These are phyloP conservation scores for Tulasnella sp. DNA, from an alignment of 768 basidiomycete species.

Conservation along the genomic window DNA sequence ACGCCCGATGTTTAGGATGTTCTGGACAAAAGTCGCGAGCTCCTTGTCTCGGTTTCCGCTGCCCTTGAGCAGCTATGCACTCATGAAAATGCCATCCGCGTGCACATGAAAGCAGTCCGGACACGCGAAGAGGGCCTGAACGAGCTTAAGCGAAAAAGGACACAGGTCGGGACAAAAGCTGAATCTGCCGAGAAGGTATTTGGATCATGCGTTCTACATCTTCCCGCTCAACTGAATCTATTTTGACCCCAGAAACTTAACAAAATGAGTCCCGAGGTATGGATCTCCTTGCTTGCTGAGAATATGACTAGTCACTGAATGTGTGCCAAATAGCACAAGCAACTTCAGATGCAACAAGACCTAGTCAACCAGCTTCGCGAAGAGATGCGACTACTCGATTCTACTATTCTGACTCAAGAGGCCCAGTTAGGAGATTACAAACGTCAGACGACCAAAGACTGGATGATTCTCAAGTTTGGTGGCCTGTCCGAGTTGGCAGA, in stretches of 20 bases:
- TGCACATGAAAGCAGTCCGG: conserved; percentile 78
- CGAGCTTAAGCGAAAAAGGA: conserved; percentile 70
- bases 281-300: neutral
- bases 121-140: conserved; percentile 83
- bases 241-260: conserved; percentile 58
- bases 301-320: neutral
- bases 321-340: conserved; percentile 60
- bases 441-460: conserved; percentile 64
- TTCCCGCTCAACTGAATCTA: neutral
- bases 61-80: conserved; percentile 70
- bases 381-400: conserved; percentile 77
- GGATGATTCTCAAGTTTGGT: conserved; percentile 85
- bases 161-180: conserved; percentile 66
- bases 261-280: conserved; percentile 80
- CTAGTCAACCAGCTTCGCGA: conserved; percentile 68
- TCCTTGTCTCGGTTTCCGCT: conserved; percentile 67
- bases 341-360: conserved; percentile 71
- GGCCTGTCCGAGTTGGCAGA: conserved; percentile 82
- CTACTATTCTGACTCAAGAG: conserved; percentile 82
- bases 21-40: conserved; percentile 68
- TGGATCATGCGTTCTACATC: no score
- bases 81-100: conserved; percentile 69
- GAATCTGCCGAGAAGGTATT: conserved; percentile 71
- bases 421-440: conserved; percentile 83
- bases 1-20: conserved; percentile 62